These are phyloP conservation scores for Barnettozyma pratensis DNA, from an alignment of 805 yeast genomes.

Conservation along the genomic window DNA sequence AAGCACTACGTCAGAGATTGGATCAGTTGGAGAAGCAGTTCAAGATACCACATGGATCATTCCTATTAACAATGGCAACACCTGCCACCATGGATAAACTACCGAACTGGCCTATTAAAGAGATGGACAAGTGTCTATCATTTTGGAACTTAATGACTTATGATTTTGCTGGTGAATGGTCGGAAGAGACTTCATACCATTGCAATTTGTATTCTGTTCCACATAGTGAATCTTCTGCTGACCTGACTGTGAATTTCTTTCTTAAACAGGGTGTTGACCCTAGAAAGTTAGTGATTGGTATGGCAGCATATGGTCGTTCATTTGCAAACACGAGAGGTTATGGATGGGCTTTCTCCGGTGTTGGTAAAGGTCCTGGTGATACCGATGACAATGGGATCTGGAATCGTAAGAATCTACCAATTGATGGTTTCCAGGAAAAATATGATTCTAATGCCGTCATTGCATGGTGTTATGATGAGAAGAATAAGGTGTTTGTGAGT, in stretches of 20 bases:
- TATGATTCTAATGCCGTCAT: conserved; percentile 52
- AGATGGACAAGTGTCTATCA: conserved; percentile 54
- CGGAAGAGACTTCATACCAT: conserved; percentile 54
- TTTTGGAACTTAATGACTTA: conserved; percentile 91
- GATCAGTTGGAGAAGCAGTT: conserved; percentile 7
- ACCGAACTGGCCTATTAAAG: conserved; percentile 36
- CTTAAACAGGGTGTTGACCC: conserved; percentile 37
- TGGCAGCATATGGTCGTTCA: conserved; percentile 79
- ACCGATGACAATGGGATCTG: conserved; percentile 42
- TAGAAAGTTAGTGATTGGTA: conserved; percentile 64
- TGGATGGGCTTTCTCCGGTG: conserved; percentile 40
- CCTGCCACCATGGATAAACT: conserved; percentile 58
- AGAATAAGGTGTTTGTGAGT: conserved; percentile 38
- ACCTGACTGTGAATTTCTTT: conserved; percentile 43
- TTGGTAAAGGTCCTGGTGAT: conserved; percentile 34
- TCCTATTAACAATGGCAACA: conserved; percentile 65
- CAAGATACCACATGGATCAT: conserved; percentile 23
- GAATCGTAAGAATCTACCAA: conserved; percentile 53
- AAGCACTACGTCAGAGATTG: not conserved
- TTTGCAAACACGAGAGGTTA: conserved; percentile 38
- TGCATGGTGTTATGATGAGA: conserved; percentile 44
- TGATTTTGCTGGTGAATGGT: conserved; percentile 83
- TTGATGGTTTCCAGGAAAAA: conserved; percentile 36
- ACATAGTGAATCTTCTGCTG: conserved; percentile 41
- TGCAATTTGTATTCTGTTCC: conserved; percentile 48